A percentile compares a stretch with the other conserved stretches of the same genome.
These are phyloP conservation scores for Ceratorhiza oryzae-sativae DNA, from an alignment of 1,284 basidiomycete genomes.

Conservation along the genomic window DNA sequence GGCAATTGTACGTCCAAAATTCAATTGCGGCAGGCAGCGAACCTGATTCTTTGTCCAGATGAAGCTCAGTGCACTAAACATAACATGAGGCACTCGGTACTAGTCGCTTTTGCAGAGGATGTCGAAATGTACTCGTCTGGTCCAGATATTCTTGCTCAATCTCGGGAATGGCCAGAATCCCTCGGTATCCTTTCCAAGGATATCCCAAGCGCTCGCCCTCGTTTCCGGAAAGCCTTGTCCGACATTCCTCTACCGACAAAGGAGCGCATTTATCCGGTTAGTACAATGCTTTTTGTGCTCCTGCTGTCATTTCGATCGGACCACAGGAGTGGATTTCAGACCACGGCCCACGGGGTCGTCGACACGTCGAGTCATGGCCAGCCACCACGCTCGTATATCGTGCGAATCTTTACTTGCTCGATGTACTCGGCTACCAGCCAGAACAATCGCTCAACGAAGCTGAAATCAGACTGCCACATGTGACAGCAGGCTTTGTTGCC, in stretches of 20 bases:
- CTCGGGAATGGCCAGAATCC: neutral
- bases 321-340: conserved; percentile 15
- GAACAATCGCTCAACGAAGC: neutral
- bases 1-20: neutral
- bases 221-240: neutral
- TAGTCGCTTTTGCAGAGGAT: neutral
- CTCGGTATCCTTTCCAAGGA: neutral
- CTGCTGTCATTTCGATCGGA: neutral
- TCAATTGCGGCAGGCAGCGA: neutral
- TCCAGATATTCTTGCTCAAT: neutral
- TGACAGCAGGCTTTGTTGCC: neutral
- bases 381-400: conserved; percentile 4
- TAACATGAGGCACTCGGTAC: neutral
- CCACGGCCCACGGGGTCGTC: conserved; percentile 1
- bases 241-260: neutral
- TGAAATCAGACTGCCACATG: neutral
- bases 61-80: neutral
- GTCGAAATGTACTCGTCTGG: neutral
- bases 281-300: neutral
- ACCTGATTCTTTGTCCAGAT: neutral
- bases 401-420: conserved; percentile 18
- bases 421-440: neutral
- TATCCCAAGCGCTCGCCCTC: neutral
- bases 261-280: conserved; percentile 1
- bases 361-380: conserved; percentile 8